phyloP scores from a whole-genome alignment of 176 grass and related monocot genomes.

The Oryza coarctata region DNA sequence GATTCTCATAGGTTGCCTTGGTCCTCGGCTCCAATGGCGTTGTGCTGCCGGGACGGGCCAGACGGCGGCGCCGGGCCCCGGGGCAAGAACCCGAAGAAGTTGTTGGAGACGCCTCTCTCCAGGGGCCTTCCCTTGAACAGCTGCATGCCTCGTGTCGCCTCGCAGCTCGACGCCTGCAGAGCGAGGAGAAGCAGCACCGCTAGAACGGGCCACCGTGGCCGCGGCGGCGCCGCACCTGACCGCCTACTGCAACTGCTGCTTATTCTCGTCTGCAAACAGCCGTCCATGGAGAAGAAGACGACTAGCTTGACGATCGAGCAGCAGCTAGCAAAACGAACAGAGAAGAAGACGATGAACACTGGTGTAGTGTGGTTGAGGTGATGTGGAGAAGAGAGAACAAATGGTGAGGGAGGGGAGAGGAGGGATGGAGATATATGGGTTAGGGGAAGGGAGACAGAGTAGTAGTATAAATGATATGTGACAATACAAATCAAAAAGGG shows the following conservation, averaged over 20 bases:
- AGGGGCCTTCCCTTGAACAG: slow-evolving; percentile 53
- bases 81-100: slow-evolving; percentile 73
- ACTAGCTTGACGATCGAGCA: not conserved
- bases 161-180: slow-evolving; percentile 39
- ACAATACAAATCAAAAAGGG: not conserved
- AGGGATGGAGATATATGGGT: slow-evolving; percentile 24
- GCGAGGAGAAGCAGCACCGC: slow-evolving; percentile 21
- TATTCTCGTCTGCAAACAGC: slow-evolving; percentile 8
- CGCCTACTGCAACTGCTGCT: no score
- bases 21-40: slow-evolving; percentile 63
- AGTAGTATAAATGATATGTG: slow-evolving; percentile 11
- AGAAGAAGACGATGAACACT: not conserved
- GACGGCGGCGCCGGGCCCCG: slow-evolving; percentile 56
- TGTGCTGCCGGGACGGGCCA: slow-evolving; percentile 77
- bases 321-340: not conserved
- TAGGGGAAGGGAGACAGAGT: slow-evolving; percentile 8
- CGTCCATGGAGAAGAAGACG: slow-evolving; percentile 14
- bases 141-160: slow-evolving; percentile 67
- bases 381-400: slow-evolving; percentile 2
- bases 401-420: slow-evolving; percentile 29
- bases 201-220: slow-evolving; percentile 1
- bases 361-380: not conserved
- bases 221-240: no score
- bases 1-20: slow-evolving; percentile 24
- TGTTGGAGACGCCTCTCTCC: slow-evolving; percentile 44